These are phyloP conservation scores for Umbellularia californica DNA, from an alignment of 164 flowering plant genomes.

Conservation along the genomic window DNA sequence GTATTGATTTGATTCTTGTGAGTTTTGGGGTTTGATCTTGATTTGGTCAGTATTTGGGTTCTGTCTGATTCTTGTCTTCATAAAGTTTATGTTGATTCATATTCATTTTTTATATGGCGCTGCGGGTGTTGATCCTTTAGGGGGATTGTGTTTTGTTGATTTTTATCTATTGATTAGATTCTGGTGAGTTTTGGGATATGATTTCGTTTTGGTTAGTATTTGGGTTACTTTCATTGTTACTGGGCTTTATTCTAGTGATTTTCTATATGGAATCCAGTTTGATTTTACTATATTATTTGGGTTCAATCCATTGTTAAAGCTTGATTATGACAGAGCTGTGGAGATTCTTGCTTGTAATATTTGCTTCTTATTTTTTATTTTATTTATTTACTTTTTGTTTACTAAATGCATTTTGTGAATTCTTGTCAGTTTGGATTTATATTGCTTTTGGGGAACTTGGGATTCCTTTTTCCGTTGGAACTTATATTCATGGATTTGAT, in stretches of 20 bases:
- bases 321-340: too few species aligned
- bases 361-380: too few species aligned
- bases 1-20: not conserved
- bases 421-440: not conserved
- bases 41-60: slow-evolving; percentile 1
- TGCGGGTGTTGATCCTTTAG: too few species aligned
- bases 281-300: too few species aligned
- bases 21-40: not conserved
- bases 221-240: too few species aligned
- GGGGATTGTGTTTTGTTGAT: not conserved
- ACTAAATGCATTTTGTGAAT: not conserved
- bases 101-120: not conserved
- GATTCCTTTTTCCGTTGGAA: not conserved
- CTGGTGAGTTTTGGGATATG: not conserved
- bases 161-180: not conserved
- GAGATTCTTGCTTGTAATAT: too few species aligned
- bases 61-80: not conserved
- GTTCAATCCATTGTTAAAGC: too few species aligned
- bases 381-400: too few species aligned
- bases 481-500: not conserved
- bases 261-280: too few species aligned
- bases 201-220: too few species aligned
- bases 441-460: too few species aligned
- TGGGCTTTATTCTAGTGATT: too few species aligned
- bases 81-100: not conserved